These are phyloP conservation scores for Clavulina sp. DNA, from an alignment of 768 basidiomycete genomes.

Conservation along the genomic window DNA sequence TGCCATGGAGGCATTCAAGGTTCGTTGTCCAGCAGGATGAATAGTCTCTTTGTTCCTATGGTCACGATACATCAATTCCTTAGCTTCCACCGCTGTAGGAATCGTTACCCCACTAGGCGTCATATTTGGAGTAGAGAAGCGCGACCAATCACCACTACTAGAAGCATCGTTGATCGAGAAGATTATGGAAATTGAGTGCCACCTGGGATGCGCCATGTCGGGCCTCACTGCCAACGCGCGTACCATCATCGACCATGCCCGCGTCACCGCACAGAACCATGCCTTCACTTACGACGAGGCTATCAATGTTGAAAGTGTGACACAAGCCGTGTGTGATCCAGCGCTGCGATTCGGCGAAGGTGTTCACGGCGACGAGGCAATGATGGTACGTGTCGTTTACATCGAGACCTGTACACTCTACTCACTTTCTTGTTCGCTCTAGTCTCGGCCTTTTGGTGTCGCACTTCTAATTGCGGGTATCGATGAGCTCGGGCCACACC, in stretches of 20 bases:
- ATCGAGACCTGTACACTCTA: constrained; percentile 9
- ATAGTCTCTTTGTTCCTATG: background rate
- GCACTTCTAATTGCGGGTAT: constrained; percentile 94
- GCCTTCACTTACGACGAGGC: constrained; percentile 90
- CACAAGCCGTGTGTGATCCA: constrained; percentile 95
- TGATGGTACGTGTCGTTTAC: constrained; percentile 50
- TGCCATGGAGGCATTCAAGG: constrained; percentile 98
- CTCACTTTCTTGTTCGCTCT: background rate
- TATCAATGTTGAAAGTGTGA: constrained; percentile 95
- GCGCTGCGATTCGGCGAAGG: constrained; percentile 96
- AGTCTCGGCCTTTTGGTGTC: constrained; percentile 78
- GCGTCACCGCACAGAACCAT: constrained; percentile 92
- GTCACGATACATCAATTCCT: constrained; percentile 36
- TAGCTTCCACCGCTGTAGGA: constrained; percentile 89
- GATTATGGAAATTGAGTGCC: constrained; percentile 97
- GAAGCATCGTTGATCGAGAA: constrained; percentile 95
- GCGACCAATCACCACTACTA: constrained; percentile 88
- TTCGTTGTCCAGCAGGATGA: constrained; percentile 18
- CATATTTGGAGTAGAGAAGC: constrained; percentile 93
- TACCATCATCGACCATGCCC: constrained; percentile 98
- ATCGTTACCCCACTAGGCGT: constrained; percentile 82
- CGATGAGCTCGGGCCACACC: constrained; percentile 87
- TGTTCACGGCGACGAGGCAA: constrained; percentile 94
- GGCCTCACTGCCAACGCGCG: constrained; percentile 89
- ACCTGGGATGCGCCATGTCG: constrained; percentile 97